A percentile compares a stretch with the other conserved stretches of the same genome.
Conservation (phyloP, 164 flowering plant genomes). For the Chimonanthus praecox region DNA sequence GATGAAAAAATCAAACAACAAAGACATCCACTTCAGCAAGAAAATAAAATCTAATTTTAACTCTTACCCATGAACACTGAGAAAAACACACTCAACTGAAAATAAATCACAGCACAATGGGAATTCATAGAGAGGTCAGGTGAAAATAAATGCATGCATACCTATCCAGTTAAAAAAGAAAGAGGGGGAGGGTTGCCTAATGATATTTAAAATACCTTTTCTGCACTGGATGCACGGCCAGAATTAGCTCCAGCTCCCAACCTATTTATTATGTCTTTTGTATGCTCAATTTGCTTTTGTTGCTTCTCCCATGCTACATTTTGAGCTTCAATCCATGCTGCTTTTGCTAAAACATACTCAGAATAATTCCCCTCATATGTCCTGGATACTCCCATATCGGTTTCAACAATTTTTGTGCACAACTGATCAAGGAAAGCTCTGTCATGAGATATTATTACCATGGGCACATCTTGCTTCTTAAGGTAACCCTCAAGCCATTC, state of each 20-base stretch:
- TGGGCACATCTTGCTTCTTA: conserved; percentile 77
- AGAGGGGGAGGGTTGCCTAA: no score
- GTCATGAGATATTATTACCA: conserved; percentile 99
- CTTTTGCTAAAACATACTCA: conserved; percentile 66
- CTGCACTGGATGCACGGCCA: conserved; percentile 98
- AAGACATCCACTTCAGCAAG: no score
- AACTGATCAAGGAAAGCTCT: conserved; percentile 98
- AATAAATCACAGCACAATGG: no score
- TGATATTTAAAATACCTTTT: conserved; percentile 53
- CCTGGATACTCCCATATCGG: conserved; percentile 96
- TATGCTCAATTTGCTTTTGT: conserved; percentile 86
- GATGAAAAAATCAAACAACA: no score
- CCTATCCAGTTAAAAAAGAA: neutral
- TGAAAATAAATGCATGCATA: neutral
- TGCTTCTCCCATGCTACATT: conserved; percentile 97
- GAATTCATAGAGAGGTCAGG: neutral
- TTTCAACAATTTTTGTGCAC: conserved; percentile 96
- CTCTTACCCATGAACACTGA: no score
- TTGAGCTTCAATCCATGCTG: conserved; percentile 86
- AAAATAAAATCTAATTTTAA: no score
- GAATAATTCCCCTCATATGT: conserved; percentile 92
- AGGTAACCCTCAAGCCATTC: conserved; percentile 99
- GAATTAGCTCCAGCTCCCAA: conserved; percentile 90
- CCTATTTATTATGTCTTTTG: conserved; percentile 69
- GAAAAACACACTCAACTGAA: no score